Conservation (phyloP, 495 filamentous ascomycete species). For the Eremomyces bilateralis region DNA sequence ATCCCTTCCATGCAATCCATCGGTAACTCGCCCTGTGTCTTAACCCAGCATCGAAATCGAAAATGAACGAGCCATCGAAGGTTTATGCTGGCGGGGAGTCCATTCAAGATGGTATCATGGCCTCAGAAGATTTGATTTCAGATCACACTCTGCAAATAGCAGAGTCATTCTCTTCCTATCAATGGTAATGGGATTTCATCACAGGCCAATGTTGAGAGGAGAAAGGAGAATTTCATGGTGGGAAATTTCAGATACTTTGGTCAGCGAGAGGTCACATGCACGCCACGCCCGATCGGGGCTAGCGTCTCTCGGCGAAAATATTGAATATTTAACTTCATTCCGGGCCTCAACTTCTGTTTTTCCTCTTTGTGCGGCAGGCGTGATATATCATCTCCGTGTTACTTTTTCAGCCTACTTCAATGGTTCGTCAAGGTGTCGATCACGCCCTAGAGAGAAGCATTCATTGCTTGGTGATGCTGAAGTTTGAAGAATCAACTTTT, state of each 20-base stretch:
- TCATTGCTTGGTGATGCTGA: slow-evolving; percentile 16
- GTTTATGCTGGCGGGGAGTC: no score
- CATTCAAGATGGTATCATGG: slow-evolving; percentile 9
- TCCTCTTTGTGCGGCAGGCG: slow-evolving; percentile 39
- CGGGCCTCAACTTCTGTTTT: slow-evolving; percentile 18
- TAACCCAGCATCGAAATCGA: no score
- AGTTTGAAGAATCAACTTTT: not conserved
- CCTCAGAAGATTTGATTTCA: slow-evolving; percentile 25
- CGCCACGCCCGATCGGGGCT: not conserved
- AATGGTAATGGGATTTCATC: slow-evolving; percentile 31
- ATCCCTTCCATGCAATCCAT: no score
- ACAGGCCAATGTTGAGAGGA: slow-evolving; percentile 20
- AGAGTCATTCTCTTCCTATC: slow-evolving; percentile 43
- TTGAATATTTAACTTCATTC: no score
- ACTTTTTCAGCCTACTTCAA: slow-evolving; percentile 24
- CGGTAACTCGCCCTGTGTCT: no score
- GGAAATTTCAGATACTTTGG: not conserved
- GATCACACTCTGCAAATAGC: slow-evolving; percentile 27
- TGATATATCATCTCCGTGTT: slow-evolving; percentile 32
- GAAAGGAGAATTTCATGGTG: slow-evolving; percentile 15
- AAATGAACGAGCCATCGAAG: no score
- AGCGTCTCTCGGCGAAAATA: not conserved
- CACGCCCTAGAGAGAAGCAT: slow-evolving; percentile 37
- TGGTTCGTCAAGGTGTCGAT: slow-evolving; percentile 36
- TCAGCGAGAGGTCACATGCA: not conserved